Evolutionary conservation across 192 early-diverging fungal genomes (phyloP).

Genomic region (Pilaira anomala): DNA sequence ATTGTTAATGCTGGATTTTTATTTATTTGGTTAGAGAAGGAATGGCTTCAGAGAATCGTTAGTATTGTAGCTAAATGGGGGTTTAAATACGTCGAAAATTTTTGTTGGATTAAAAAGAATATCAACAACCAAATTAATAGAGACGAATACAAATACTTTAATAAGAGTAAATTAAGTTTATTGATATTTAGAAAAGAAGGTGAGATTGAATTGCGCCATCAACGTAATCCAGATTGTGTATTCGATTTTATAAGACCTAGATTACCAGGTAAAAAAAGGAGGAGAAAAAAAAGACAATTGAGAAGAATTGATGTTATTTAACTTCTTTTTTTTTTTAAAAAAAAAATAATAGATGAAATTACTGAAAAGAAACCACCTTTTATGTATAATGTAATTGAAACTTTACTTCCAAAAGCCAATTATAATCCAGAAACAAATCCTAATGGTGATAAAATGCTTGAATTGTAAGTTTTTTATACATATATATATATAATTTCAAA

Average conservation of each 20-base stretch:
- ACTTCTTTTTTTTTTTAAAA: too few species aligned
- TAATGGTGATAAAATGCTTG: constrained; percentile 66
- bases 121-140: constrained; percentile 78
- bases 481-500: neutral
- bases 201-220: constrained; percentile 89
- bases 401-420: constrained; percentile 76
- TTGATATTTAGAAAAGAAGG: constrained; percentile 89
- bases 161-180: constrained; percentile 82
- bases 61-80: constrained; percentile 72
- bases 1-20: constrained; percentile 81
- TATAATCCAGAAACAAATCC: constrained; percentile 59
- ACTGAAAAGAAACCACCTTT: constrained; percentile 81
- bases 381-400: constrained; percentile 86
- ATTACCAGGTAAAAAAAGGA: constrained; percentile 18
- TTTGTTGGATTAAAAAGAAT: constrained; percentile 90
- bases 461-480: constrained; percentile 61
- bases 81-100: constrained; percentile 92
- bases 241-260: constrained; percentile 92
- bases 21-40: constrained; percentile 95
- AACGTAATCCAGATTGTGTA: constrained; percentile 89
- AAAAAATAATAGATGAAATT: constrained; percentile 36
- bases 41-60: constrained; percentile 80
- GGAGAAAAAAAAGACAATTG: constrained; percentile 44
- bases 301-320: constrained; percentile 74
- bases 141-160: constrained; percentile 71